Percentiles rank a stretch among this genome's conserved stretches.
Conservation (phyloP, 805 yeast genomes). For the Pichia kluyveri region DNA sequence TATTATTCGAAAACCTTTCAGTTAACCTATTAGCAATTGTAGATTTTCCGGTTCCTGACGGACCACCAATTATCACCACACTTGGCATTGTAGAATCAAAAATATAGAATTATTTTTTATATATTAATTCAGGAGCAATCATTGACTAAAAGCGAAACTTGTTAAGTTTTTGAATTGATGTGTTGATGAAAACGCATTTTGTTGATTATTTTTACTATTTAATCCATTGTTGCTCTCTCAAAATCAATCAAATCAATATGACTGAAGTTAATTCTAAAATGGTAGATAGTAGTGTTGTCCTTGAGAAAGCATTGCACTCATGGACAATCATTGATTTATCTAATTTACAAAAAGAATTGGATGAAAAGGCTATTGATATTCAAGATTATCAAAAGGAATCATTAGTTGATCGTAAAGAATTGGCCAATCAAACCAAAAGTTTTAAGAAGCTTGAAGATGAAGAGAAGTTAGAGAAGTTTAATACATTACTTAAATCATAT, state of each 20-base stretch:
- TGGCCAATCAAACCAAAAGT: conserved; percentile 79
- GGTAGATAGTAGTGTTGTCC: conserved; percentile 10
- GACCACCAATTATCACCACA: conserved; percentile 70
- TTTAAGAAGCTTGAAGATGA: conserved; percentile 66
- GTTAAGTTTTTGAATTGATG: no score
- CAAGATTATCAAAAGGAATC: conserved; percentile 63
- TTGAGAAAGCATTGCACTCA: conserved; percentile 53
- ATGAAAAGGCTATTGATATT: conserved; percentile 63
- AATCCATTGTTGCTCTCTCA: background rate
- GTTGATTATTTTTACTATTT: no score
- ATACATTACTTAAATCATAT: conserved; percentile 62
- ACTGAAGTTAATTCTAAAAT: background rate
- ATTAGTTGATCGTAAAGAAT: conserved; percentile 58
- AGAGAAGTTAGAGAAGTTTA: conserved; percentile 57
- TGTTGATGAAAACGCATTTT: no score
- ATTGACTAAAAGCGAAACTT: no score
- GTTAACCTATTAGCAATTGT: conserved; percentile 57
- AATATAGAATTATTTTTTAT: no score
- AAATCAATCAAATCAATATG: background rate
- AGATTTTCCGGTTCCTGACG: conserved; percentile 93
- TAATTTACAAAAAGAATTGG: conserved; percentile 60
- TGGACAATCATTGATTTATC: conserved; percentile 76
- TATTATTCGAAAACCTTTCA: conserved; percentile 28
- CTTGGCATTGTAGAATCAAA: conserved; percentile 1
- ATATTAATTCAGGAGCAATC: no score